Base-by-base conservation (phyloP, 306 rosid genomes). In the Sicyos edulis region DNA sequence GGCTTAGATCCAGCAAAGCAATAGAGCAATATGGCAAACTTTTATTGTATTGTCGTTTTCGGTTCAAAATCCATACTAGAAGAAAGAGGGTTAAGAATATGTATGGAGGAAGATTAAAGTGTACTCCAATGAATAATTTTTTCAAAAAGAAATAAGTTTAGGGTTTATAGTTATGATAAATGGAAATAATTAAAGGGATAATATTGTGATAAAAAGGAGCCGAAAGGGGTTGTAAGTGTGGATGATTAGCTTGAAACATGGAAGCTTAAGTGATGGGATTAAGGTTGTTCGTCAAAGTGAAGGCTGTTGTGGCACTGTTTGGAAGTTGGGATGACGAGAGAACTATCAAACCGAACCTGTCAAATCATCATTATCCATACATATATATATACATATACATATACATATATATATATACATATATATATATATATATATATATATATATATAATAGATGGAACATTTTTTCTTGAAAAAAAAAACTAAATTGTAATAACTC, bases 271-370 rank as follows among this genome's bases (percentile, higher is more conserved):
- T 42, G 52, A 52, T 6, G 50, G 50, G 45, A 61, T 63, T 45
- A 65, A 24, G 17, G 13, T 16, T 1, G 17, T 10, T 17, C 11
- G 54, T 42, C 34, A 45, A 66, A 66, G 5, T 6, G 19, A 66
- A 66, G 54, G 19, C 19, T 45, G 55, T 45, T 66, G 19, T 66
- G 37, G 3, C 37, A 66, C 71, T 66, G 37, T 66, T 66, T 45
- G 19, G 54, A 66, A 11, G 55, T 7, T 66, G 32, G 55, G 55
- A 50, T 66, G 19, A 66, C 37, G 16, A 66, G 1, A 17, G 10
- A 5, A 37, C 45, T 10, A 45, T 2, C 71, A 66, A 20, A 66
- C 40, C 71, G 22, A 66, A 45, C 7, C 71, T 44, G 12, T 45
- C 71, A 45, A 45, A 66, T 44, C 71, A 64, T 7, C 22, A 42